Evolutionary conservation across 1,284 basidiomycete genomes (phyloP), one percentile per base, ranked within the genome.

Genomic region (Inonotus hispidus): DNA sequence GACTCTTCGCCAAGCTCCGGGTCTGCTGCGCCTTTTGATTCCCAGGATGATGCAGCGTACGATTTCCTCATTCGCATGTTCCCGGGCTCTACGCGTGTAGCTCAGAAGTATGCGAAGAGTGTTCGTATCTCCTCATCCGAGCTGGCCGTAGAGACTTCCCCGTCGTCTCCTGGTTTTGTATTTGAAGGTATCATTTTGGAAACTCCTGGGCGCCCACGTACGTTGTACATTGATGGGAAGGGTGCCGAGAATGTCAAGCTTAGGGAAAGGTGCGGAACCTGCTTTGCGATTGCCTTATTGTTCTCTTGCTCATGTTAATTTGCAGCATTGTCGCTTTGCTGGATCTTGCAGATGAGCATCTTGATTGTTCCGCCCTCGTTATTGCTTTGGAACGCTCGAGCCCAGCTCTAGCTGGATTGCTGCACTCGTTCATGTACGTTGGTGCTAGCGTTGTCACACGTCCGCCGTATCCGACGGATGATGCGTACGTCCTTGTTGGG

Each of bases 381-480:
- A 91, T 93, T 66, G 86, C 81, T 21, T 73, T 90, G 62, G 85
- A 88, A 70, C 82, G 83, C 66, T 76, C 79, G 1, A 82, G 81
- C 45, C 77, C 80, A 14, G 75, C 75, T 39, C 75, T 89, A 56
- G 79, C 82, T 65, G 79, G 83, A 66, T 73, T 91, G 58, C 75
- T 92, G 54, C 90, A 92, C 69, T 86, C 89, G 54, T 79, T 92
- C 64, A 88, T 92, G 87, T 92, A 92, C 72, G 87, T 91, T 57
- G 89, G 89, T 64, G 90, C 87, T 57, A 81, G 79, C 49, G 84
- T 92, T 58, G 85, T 92, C 60, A 88, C 87, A 52, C 85, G 83
- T 69, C 87, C 90, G 60, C 82, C 82, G 29, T 91, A 88, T 77
- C 77, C 82, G 69, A 81, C 85, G 59, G 82, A 68, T 53, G 54